phyloP scores from a whole-genome alignment of 2,329 filamentous ascomycete genomes.

The Tolypocladium cylindrosporum region DNA sequence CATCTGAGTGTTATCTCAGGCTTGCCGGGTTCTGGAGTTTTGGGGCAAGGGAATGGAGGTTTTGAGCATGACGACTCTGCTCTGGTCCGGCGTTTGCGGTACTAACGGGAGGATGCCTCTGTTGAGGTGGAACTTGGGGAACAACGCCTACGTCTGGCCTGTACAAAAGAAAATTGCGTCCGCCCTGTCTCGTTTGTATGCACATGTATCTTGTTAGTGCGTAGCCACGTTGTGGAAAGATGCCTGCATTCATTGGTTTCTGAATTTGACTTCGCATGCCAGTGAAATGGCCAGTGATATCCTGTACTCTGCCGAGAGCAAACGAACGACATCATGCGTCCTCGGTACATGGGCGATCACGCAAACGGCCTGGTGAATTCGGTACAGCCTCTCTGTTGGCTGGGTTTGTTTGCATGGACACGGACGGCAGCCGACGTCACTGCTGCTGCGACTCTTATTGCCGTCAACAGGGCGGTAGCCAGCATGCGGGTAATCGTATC shows the following conservation, averaged over 20 bases:
- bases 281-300: neutral
- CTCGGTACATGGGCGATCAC: too few species aligned
- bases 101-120: neutral
- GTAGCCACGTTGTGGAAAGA: neutral
- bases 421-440: neutral
- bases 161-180: too few species aligned
- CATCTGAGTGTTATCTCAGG: slow-evolving; percentile 8
- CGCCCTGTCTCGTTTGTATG: neutral
- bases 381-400: neutral
- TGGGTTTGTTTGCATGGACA: neutral
- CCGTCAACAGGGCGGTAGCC: too few species aligned
- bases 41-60: neutral
- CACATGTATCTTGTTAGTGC: neutral
- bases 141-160: neutral
- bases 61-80: slow-evolving; percentile 1
- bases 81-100: neutral
- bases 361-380: neutral
- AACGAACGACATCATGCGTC: neutral
- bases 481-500: neutral
- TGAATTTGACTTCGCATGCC: neutral
- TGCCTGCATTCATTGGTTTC: neutral
- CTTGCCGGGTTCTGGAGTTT: neutral
- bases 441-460: too few species aligned
- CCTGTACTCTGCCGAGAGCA: neutral
- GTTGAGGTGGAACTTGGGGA: neutral